These are phyloP conservation scores for Aspergillus felis DNA, from an alignment of 2,329 filamentous ascomycete species.

Conservation along the genomic window DNA sequence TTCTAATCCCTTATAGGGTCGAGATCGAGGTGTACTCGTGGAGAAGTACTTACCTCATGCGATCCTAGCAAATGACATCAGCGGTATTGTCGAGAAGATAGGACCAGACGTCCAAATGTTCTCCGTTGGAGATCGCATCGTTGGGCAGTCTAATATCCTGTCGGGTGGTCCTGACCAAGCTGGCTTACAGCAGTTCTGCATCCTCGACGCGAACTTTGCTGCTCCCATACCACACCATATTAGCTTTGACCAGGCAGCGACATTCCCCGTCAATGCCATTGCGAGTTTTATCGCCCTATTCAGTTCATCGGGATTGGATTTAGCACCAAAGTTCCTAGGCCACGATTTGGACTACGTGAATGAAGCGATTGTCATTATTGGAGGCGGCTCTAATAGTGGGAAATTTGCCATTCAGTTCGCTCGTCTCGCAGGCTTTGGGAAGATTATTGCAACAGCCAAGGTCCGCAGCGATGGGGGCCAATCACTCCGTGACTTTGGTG, in stretches of 20 bases:
- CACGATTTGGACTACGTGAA: slow-evolving; percentile 15
- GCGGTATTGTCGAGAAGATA: slow-evolving; percentile 28
- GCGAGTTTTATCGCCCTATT: slow-evolving; percentile 36
- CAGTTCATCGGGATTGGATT: not conserved
- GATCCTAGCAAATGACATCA: slow-evolving; percentile 34
- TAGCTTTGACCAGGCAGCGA: slow-evolving; percentile 35
- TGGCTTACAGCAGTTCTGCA: slow-evolving; percentile 39
- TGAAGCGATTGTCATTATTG: slow-evolving; percentile 20
- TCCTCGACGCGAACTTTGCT: slow-evolving; percentile 26
- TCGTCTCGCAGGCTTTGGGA: slow-evolving; percentile 32
- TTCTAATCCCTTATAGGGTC: slow-evolving; percentile 7
- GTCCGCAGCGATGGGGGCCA: slow-evolving; percentile 20
- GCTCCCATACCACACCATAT: slow-evolving; percentile 33
- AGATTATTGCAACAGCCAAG: slow-evolving; percentile 37
- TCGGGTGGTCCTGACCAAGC: not conserved
- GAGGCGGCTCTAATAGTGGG: slow-evolving; percentile 22
- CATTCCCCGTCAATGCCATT: slow-evolving; percentile 36
- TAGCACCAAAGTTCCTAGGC: slow-evolving; percentile 5
- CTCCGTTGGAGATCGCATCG: slow-evolving; percentile 30
- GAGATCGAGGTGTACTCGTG: slow-evolving; percentile 37
- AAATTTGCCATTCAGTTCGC: slow-evolving; percentile 22
- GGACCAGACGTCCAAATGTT: slow-evolving; percentile 22
- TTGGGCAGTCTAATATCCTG: slow-evolving; percentile 19
- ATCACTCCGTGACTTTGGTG: slow-evolving; percentile 32
- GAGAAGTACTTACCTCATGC: slow-evolving; percentile 22